Base-by-base conservation (phyloP, 495 filamentous ascomycete species). In the Annulohypoxylon moriforme region DNA sequence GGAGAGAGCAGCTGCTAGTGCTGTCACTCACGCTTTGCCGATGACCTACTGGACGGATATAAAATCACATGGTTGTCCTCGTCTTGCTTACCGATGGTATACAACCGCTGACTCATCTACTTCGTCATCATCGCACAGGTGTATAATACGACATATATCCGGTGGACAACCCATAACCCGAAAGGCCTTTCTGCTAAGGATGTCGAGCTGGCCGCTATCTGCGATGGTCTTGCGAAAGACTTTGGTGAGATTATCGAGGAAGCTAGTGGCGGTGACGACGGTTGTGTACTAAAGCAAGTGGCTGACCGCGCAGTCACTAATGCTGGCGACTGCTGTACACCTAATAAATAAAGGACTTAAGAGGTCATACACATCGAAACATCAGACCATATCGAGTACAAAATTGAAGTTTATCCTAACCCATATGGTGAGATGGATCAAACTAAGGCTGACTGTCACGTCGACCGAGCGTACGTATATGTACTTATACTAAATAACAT, bases 141-240 rank as follows among this genome's bases (percentile, higher is more conserved):
- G 6, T 91, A 87, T 77, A 90, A 89, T 69, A 87, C 80, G 27
- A 84, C 84, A 14, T 84, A 84, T 71, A 88, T 91, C 60, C 83
- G 88, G 42, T 94, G 91, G 92, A 94, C 91, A 10, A 94, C 92
- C 16, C 91, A 94, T 79, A 82, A 82, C 47, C 91, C 90, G 8
- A 82, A 84, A 20, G 91, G 92, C n/a, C 82, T 94, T n/a, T 90
- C 89, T 0, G 66, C 80, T 24, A 90, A 90, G 68, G 92, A 94
- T 73, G 77, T 90, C 38, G 76, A 83, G 14, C 84, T 94, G 79
- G 92, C 92, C 0, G 78, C 76, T 42, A 84, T 87, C 64, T 94
- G 92, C 77, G 91, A 94, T 75, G 74, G 84, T 60, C 82, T 88
- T 27, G 88, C 87, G 14, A 55, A 29, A 14, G 79, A 82, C 59